Base-by-base conservation (phyloP, 176 grass and related monocot species). In the Saccharum spontaneum region DNA sequence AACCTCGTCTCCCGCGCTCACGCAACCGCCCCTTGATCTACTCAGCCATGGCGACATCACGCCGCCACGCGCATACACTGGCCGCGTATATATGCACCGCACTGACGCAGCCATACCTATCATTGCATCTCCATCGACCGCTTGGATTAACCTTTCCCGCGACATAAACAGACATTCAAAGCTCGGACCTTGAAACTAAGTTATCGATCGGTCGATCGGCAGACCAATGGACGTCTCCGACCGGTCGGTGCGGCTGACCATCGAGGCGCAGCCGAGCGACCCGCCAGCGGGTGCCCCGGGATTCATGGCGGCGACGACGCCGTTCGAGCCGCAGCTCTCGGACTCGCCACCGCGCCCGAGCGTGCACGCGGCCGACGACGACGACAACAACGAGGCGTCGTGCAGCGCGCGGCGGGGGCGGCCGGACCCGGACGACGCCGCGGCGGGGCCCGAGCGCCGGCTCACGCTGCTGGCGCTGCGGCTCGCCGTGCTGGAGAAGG, bases 401-500 rank as follows among this genome's bases (percentile, higher is more conserved):
- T 79, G 84, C 71, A 33, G 79, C 49, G 20, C 13, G 62, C 63
- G 36, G 70, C 2, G n/a, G n/a, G n/a, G 2, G 43, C 14, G 41
- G 75, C 34, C 3, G 34, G 34, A 4, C 34, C 61, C 1, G 26
- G 39, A 37, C 6, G 86, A 50, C 38, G 79, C 8, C 14, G 81
- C 31, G 12, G 78, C 57, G 1, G 63, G 76, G 15, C 92, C 95
- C 0, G 95, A 97, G 85, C 88, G 84, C 71, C 78, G 48, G 79
- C 87, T 97, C 0, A 94, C 95, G 26, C 41, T 91, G 48, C 94
- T 94, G 79, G 95, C 95, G n/a, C 82, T 98, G 67, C 83, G 85
- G 4, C 75, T 98, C 2, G 92, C 95, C 0, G 54, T 98, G 22
- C 79, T 98, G 23, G 95, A 98, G 82, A 98, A 98, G 90, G 87